Percentiles rank a stretch among this genome's conserved stretches.
Evolutionary conservation across 2,329 filamentous ascomycete genomes (phyloP).

Genomic region (Periconia digitata): DNA sequence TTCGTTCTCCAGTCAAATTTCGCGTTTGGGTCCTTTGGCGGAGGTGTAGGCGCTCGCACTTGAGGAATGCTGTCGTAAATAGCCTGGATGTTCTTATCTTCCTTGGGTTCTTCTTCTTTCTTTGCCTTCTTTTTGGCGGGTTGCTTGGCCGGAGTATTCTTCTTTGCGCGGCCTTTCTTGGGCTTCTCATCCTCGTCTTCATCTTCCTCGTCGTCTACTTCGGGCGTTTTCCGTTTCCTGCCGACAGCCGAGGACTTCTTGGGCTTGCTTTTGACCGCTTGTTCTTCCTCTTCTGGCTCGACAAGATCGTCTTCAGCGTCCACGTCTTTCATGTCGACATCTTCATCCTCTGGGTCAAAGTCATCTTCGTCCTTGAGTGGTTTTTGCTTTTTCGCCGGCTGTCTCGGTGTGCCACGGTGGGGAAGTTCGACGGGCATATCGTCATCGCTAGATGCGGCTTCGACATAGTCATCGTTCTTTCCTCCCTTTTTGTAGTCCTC

Average conservation of each 20-base stretch:
- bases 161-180: constrained; percentile 56
- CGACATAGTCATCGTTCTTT: constrained; percentile 72
- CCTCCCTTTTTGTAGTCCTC: constrained; percentile 67
- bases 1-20: constrained; percentile 78
- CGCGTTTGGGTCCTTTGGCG: constrained; percentile 63
- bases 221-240: constrained; percentile 61
- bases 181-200: constrained; percentile 59
- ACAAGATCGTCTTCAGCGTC: constrained; percentile 50
- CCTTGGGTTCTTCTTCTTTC: constrained; percentile 62
- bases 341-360: constrained; percentile 46
- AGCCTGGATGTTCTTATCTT: constrained; percentile 73
- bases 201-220: constrained; percentile 54
- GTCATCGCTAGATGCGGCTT: constrained; percentile 43
- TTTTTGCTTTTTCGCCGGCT: constrained; percentile 50
- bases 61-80: constrained; percentile 88
- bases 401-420: constrained; percentile 40
- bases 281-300: constrained; percentile 48
- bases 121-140: constrained; percentile 62
- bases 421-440: constrained; percentile 33
- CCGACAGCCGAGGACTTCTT: constrained; percentile 37
- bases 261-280: constrained; percentile 42
- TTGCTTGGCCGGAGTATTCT: constrained; percentile 47
- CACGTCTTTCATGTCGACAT: constrained; percentile 57
- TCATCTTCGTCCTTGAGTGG: constrained; percentile 46
- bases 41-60: constrained; percentile 80